Base-by-base conservation (phyloP, 768 basidiomycete genomes). In the Russula griseocarnosa region DNA sequence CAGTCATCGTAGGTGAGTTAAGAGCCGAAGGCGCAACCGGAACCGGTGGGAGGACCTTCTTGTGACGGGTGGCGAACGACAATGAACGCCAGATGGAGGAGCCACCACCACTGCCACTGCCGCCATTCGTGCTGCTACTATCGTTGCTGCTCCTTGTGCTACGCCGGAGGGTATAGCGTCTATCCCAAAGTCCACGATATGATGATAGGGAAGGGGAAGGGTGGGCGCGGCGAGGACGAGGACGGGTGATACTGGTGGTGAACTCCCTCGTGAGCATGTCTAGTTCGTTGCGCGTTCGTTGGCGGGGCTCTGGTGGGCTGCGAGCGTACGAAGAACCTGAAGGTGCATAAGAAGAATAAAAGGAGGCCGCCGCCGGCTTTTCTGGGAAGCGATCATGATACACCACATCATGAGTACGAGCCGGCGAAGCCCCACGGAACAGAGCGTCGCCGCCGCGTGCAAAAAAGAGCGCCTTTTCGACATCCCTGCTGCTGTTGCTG, bases 381-480 rank as follows among this genome's bases (percentile, higher is more conserved):
- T 38, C 38, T 16, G 38, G 34, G 44, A 44, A n/a, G n/a, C n/a
- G n/a, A 11, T 49, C 3, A 8, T 34, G 22, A 50, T 51, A 55
- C n/a, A 26, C 24, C 14, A 32, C 40, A 4, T 36, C 2, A 30
- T 36, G 14, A 14, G 11, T 36, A 20, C 7, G 51, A 53, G 28
- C 14, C 18, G 56, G 11, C 14, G 32, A 38, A 5, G 10, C 38
- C 7, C 40, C 50, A 20, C 55, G 24, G 49, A 64, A 40, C 51
- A 63, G 34, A 3, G 59, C 30, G 30, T 0, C 32, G 32, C 32
- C 32, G 32, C 32, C 42, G 14, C 46, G 49, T 22, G 50, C 60
- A 49, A 64, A 46, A 49, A 64, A 46, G 8, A 67, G 62, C 7
- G 68, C 62, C 56, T 67, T 67, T 55, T 69, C 68, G 34, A 55